A percentile compares a stretch with the other conserved stretches of the same genome.
Evolutionary conservation across 768 basidiomycete genomes (phyloP).

Genomic region (Lentinus brumalis): DNA sequence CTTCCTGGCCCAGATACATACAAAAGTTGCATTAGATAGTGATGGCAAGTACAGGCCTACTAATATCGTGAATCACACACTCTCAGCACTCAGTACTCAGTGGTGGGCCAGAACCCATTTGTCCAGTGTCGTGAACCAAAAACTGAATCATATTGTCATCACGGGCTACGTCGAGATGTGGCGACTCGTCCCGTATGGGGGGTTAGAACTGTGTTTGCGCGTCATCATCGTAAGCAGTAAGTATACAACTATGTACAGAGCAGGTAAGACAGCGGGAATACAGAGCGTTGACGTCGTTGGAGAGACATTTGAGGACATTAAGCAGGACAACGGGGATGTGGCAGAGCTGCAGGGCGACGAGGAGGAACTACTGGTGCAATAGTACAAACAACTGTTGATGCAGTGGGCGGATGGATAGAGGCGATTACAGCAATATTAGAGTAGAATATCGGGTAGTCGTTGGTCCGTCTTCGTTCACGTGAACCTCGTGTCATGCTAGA

Average conservation of each 20-base stretch:
- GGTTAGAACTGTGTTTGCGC: not conserved
- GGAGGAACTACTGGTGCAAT: constrained; percentile 15
- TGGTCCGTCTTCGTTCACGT: constrained; percentile 11
- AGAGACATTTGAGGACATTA: not conserved
- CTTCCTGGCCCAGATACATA: not conserved
- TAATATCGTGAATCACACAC: not conserved
- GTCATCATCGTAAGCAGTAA: not conserved
- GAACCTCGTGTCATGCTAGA: constrained; percentile 45
- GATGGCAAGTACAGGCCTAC: not conserved
- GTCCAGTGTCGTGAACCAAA: no score
- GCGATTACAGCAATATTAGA: constrained; percentile 22
- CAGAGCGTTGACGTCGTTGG: constrained; percentile 11
- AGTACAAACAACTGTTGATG: constrained; percentile 19
- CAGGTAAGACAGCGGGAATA: constrained; percentile 21
- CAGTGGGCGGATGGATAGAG: not conserved
- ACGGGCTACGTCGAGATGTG: no score
- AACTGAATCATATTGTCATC: no score
- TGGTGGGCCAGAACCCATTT: not conserved
- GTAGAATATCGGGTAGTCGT: constrained; percentile 11
- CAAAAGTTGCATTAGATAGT: constrained; percentile 7
- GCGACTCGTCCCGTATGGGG: no score
- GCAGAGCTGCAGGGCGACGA: constrained; percentile 1
- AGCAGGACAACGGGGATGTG: not conserved
- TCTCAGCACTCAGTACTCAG: not conserved
- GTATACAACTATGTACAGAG: constrained; percentile 22